Evolutionary conservation across 1,284 basidiomycete species (phyloP), one percentile per base, ranked within the genome.

Genomic region (Coniophora puteana): DNA sequence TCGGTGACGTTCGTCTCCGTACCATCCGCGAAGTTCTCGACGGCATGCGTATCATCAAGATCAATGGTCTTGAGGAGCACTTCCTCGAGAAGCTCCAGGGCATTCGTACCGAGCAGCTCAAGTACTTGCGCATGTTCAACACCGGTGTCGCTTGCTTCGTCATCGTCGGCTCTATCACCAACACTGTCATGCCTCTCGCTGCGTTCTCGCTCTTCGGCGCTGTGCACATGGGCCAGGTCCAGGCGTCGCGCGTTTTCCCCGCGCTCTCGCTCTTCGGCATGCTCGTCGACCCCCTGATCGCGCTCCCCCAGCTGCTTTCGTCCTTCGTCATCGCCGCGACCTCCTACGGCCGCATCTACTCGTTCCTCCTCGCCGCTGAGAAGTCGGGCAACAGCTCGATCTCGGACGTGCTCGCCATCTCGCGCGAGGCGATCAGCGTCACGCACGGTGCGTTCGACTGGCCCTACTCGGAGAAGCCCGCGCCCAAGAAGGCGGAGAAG

Each of bases 261-360:
- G 58, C 56, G 4, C 39, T 58, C 26, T 59, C 56, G 10, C 59
- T 60, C 52, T 60, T 58, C 28, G 52, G 53, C 8, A 53, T 58
- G 56, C 40, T 58, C 28, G 56, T 58, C 26, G 58, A 60, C 21
- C 58, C 56, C 21, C 53, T 58, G 27, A 49, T 58, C 16, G 37
- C 56, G 2, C 57, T 58, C 39, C 56, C 56, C 5, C 58, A 60
- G 38, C 50, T 46, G 37, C 53, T 48, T 33, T 62, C 68, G 59
- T 40, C 68, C 51, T 31, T 66, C 50, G 49, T 70, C 57, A 41
- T 67, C 52, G 49, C 58, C 37, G 24, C 51, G 46, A 45, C 62
- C 45, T 63, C 49, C 3, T 59, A 52, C 55, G 57, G 44, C 22
- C 54, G 54, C 35, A 44, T 56, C 14, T 58, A 58, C 33, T 30